Evolutionary conservation across 2,329 filamentous ascomycete species (phyloP).

Genomic region (Diaporthe citriasiana): DNA sequence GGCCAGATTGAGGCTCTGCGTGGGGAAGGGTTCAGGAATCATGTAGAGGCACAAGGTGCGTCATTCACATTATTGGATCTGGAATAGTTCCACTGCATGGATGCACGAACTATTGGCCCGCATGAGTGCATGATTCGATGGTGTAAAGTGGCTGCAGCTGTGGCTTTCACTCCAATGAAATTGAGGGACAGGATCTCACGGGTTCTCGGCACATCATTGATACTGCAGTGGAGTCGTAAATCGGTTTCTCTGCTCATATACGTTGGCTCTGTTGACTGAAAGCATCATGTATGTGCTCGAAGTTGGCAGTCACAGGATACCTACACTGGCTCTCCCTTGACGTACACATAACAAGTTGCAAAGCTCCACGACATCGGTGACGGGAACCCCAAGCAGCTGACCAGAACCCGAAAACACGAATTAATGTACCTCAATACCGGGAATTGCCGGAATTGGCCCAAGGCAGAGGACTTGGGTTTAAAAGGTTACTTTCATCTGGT

Average conservation of each 20-base stretch:
- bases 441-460: not conserved
- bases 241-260: too few relatives aligned
- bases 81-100: slow-evolving; percentile 32
- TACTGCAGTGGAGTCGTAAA: not conserved
- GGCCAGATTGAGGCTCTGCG: slow-evolving; percentile 10
- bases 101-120: slow-evolving; percentile 28
- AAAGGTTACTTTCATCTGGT: too few relatives aligned
- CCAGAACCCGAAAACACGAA: not conserved
- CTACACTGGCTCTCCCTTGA: not conserved
- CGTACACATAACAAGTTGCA: not conserved
- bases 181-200: not conserved
- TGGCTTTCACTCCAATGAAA: not conserved
- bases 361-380: too few relatives aligned
- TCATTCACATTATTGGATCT: slow-evolving; percentile 1
- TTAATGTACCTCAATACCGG: not conserved
- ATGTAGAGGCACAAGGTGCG: not conserved
- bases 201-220: not conserved
- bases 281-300: not conserved
- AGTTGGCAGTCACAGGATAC: not conserved
- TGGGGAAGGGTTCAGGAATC: not conserved
- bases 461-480: not conserved
- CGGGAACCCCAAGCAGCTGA: not conserved
- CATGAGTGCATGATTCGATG: not conserved
- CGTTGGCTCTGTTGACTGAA: not conserved
- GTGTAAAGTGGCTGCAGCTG: not conserved